Evolutionary conservation across 306 rosid species (phyloP), one percentile per base, ranked within the genome.

Genomic region (Fagus crenata): DNA sequence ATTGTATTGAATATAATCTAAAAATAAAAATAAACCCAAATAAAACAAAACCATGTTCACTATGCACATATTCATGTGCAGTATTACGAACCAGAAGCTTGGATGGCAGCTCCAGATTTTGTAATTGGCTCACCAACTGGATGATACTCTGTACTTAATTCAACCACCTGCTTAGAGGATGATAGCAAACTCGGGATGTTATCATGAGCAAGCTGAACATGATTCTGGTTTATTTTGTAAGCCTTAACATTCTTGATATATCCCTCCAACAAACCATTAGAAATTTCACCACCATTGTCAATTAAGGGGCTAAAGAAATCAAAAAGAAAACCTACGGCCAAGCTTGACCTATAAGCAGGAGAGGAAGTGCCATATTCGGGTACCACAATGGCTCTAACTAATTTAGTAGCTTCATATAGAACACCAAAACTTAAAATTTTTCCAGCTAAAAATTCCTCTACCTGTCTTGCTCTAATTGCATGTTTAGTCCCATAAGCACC

Each of bases 1-100:
- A 22, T 32, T 33, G 49, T 9, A 56, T n/a, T 37, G 22, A 1
- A 67, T 12, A 63, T 31, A 54, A 37, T 39, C 33, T 5, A 12
- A 42, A 49, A 13, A 9, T 41, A 32, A 13, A 33, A 31, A 71
- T 13, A 35, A 6, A 3, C 33, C 22, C 53, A 22, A 58, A 32
- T 22, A 65, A 58, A 43, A 7, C 36, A 58, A 59, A 59, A 59
- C 65, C 5, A 59, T 59, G 35, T 31, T 59, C 5, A 59, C 32
- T 4, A 77, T 5, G 36, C 12, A 9, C 7, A 55, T 67, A 49
- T 40, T 46, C 37, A 41, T n/a, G 63, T 37, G 49, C 46, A 49
- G 65, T 63, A 80, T 81, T 40, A 82, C 83, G 73, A 70, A 94
- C 98, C 98, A 81, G 98, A 92, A 59, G 98, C 96, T 85, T 94